Conservation (phyloP, 2,329 filamentous ascomycete genomes). For the Pyrenophora graminea region DNA sequence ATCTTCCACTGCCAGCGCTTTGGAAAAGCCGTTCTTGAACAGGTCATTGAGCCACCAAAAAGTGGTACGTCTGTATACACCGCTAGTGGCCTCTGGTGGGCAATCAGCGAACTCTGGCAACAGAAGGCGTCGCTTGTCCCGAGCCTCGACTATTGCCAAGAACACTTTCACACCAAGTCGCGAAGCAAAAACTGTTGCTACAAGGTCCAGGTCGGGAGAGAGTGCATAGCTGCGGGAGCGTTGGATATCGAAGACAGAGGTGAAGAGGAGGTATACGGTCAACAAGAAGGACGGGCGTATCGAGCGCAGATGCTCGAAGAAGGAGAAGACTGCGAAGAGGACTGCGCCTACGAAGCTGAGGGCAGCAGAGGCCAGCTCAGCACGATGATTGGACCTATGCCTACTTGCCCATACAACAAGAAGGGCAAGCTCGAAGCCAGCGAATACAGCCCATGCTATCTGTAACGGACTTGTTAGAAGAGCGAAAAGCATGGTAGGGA, state of each 20-base stretch:
- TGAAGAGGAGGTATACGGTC: conserved; percentile 53
- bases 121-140: conserved; percentile 51
- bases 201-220: conserved; percentile 36
- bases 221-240: conserved; percentile 50
- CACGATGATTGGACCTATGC: conserved; percentile 15
- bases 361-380: conserved; percentile 33
- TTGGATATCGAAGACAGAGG: conserved; percentile 53
- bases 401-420: conserved; percentile 35
- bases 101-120: conserved; percentile 45
- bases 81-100: conserved; percentile 58
- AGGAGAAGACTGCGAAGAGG: conserved; percentile 49
- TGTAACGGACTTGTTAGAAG: conserved; percentile 10
- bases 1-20: conserved; percentile 50
- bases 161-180: conserved; percentile 50
- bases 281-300: conserved; percentile 55
- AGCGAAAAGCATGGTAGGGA: background rate
- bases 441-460: conserved; percentile 31
- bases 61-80: conserved; percentile 54
- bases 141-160: conserved; percentile 52
- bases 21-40: conserved; percentile 55
- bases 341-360: conserved; percentile 34
- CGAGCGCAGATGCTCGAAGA: conserved; percentile 53
- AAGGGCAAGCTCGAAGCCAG: conserved; percentile 35
- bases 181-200: conserved; percentile 51
- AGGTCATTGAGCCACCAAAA: conserved; percentile 62